Conservation (phyloP, 768 basidiomycete species). For the Sarcodon sp. region DNA sequence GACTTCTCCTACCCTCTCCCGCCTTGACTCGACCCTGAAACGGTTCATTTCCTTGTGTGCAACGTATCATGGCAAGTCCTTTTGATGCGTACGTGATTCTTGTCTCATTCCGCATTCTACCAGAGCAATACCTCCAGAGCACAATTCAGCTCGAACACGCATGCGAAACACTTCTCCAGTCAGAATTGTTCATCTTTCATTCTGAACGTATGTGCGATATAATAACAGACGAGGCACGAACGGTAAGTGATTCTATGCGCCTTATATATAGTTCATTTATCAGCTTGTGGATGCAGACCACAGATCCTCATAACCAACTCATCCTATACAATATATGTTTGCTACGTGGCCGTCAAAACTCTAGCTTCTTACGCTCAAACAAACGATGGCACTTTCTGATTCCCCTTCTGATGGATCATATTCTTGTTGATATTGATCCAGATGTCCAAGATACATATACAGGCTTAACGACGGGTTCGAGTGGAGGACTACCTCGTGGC, state of each 20-base stretch:
- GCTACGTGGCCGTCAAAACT: conserved; percentile 55
- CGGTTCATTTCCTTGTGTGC: conserved; percentile 72
- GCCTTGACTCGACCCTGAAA: conserved; percentile 68
- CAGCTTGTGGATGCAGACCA: conserved; percentile 34
- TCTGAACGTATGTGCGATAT: conserved; percentile 86
- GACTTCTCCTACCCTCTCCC: conserved; percentile 48
- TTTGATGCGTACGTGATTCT: conserved; percentile 1
- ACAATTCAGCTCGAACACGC: conserved; percentile 80
- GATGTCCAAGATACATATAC: conserved; percentile 54
- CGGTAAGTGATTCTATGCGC: conserved; percentile 28
- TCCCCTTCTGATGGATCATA: conserved; percentile 76
- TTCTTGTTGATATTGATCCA: conserved; percentile 69
- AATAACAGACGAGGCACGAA: conserved; percentile 52
- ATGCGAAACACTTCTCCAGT: conserved; percentile 60
- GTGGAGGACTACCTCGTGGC: conserved; percentile 22
- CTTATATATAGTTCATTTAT: background rate
- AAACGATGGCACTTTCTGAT: conserved; percentile 77
- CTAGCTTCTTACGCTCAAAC: conserved; percentile 62
- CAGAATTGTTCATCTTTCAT: conserved; percentile 84
- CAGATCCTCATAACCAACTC: conserved; percentile 75
- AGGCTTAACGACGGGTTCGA: conserved; percentile 21
- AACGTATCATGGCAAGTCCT: conserved; percentile 68
- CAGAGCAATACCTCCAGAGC: conserved; percentile 79
- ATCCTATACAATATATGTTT: conserved; percentile 73
- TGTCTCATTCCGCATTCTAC: background rate